These are phyloP conservation scores for Aschersonia sp. DNA, from an alignment of 2,329 filamentous ascomycete genomes.

Conservation along the genomic window DNA sequence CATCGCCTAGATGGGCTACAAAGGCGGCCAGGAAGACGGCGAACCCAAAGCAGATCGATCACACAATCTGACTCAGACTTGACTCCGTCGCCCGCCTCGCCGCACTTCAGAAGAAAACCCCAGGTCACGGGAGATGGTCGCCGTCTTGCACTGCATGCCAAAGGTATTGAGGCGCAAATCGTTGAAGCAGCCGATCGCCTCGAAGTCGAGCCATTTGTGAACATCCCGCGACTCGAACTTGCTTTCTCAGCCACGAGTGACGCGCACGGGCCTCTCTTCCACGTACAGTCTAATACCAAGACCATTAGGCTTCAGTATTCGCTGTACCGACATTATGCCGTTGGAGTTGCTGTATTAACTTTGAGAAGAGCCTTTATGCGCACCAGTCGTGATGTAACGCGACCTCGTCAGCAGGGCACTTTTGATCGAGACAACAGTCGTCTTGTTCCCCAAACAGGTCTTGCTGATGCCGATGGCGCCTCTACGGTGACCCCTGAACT, in stretches of 20 bases:
- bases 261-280: slow-evolving; percentile 72
- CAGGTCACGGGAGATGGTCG: slow-evolving; percentile 58
- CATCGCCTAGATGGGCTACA: slow-evolving; percentile 56
- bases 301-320: slow-evolving; percentile 80
- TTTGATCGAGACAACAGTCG: slow-evolving; percentile 12
- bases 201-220: slow-evolving; percentile 75
- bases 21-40: slow-evolving; percentile 43
- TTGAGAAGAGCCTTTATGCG: slow-evolving; percentile 54
- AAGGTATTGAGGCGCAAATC: slow-evolving; percentile 78
- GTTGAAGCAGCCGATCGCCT: slow-evolving; percentile 76
- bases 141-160: slow-evolving; percentile 63
- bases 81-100: slow-evolving; percentile 16
- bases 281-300: slow-evolving; percentile 68
- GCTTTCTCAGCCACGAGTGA: slow-evolving; percentile 77
- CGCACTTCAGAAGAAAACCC: slow-evolving; percentile 35
- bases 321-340: slow-evolving; percentile 80
- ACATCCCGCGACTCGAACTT: slow-evolving; percentile 74
- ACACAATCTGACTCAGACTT: slow-evolving; percentile 55
- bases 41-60: slow-evolving; percentile 59
- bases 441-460: slow-evolving; percentile 17
- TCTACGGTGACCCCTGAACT: slow-evolving; percentile 41
- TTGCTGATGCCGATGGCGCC: slow-evolving; percentile 15
- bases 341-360: slow-evolving; percentile 68
- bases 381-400: slow-evolving; percentile 26
- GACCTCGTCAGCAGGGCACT: slow-evolving; percentile 16